Evolutionary conservation across 108 stramenopile species (phyloP).

Genomic region (Thalassiosira profunda): DNA sequence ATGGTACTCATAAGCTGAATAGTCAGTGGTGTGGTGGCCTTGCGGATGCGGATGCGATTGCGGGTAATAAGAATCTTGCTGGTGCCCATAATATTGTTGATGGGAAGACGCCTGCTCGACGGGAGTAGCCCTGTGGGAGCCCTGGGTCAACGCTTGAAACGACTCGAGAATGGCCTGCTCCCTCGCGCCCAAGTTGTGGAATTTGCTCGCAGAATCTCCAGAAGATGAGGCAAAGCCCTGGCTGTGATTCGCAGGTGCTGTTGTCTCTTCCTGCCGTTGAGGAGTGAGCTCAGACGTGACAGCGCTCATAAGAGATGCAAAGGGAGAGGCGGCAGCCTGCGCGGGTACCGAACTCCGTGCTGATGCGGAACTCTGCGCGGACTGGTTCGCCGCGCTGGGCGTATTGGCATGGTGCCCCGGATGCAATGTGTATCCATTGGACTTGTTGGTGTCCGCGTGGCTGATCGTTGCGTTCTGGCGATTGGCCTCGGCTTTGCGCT

Average conservation of each 20-base stretch:
- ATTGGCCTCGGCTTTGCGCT: not conserved
- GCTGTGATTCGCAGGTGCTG: not conserved
- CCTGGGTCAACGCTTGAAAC: constrained; percentile 4
- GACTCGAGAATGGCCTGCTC: constrained; percentile 2
- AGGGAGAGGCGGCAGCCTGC: not conserved
- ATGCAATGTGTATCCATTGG: not conserved
- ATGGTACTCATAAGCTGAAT: constrained; percentile 3
- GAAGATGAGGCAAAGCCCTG: not conserved
- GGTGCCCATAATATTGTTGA: not conserved
- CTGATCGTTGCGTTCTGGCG: not conserved
- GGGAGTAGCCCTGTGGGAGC: not conserved
- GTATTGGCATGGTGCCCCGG: not conserved
- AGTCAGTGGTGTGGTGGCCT: not conserved
- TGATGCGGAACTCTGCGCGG: not conserved
- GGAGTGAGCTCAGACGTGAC: constrained; percentile 5
- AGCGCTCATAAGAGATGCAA: constrained; percentile 19
- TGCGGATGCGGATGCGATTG: not conserved
- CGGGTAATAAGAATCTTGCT: not conserved
- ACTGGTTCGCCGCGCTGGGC: not conserved
- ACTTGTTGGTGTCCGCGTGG: not conserved
- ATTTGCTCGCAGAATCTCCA: not conserved
- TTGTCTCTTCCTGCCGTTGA: constrained; percentile 3
- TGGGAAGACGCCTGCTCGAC: not conserved
- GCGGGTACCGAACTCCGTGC: not conserved
- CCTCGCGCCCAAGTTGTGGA: not conserved